Base-by-base conservation (phyloP, 495 filamentous ascomycete species). In the Penicillium canariense region DNA sequence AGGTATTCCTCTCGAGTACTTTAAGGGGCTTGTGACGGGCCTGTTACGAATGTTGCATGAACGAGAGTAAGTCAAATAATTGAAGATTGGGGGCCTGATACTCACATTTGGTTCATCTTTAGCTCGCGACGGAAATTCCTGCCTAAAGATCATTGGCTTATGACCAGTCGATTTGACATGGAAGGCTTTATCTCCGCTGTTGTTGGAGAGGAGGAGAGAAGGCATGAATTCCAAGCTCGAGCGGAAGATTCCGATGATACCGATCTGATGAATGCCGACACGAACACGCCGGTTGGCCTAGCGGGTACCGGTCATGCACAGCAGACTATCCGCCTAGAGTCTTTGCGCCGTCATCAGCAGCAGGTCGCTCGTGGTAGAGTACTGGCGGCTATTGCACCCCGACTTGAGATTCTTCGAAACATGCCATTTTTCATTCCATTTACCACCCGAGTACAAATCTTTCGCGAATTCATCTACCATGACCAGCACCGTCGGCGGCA, bases 361-460 rank as follows among this genome's bases (percentile, higher is more conserved):
- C 85, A 83, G 61, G 80, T 78, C 18, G 82, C 83, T 12, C 77
- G 85, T 6, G 79, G 84, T 44, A 84, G 87, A 54, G 78, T 88
- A 39, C 72, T 94, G 12, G 87, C 90, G 20, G 76, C 84, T 20
- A 84, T 95, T 30, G 88, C 87, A 1, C 92, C 95, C 1, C 82
- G 90, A 54, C 77, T 96, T 8, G 91, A 97, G 70, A 89, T 99
- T 12, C 72, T 99, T 27, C 85, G 90, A 42, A 92, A 97, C 62
- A 93, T 99, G 87, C 95, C 94, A 0, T 99, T 97, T 62, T 88
- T 93, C 59, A 95, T 97, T 48, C 94, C 94, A 0, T 99, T 99
- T 54, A 77, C 86, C 7, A 95, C 90, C 2, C 80, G 94, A 32
- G 94, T 99, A 8, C 86, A 95, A 61, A 93, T 97, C 25, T 99